phyloP scores from a whole-genome alignment of 1,284 basidiomycete genomes.

The Malassezia psittaci region DNA sequence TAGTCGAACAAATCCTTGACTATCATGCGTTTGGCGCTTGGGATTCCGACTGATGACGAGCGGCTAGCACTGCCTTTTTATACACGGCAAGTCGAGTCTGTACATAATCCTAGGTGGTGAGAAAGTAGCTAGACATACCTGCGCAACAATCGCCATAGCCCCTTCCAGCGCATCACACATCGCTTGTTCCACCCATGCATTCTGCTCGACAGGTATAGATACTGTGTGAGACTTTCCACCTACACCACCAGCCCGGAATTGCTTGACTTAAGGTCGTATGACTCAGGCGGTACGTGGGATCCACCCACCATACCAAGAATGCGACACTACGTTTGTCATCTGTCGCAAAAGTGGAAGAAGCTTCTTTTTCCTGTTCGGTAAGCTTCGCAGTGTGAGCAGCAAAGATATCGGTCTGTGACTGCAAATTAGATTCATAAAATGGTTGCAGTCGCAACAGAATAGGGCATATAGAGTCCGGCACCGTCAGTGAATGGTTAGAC shows the following conservation, averaged over 20 bases:
- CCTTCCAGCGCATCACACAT: slow-evolving; percentile 40
- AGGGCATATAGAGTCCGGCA: slow-evolving; percentile 57
- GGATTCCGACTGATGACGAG: no score
- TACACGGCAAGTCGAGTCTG: slow-evolving; percentile 26
- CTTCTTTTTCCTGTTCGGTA: neutral
- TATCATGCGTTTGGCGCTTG: no score
- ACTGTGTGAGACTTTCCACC: slow-evolving; percentile 26
- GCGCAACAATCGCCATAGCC: slow-evolving; percentile 35
- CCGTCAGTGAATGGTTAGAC: neutral
- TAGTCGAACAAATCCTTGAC: no score
- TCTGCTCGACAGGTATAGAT: slow-evolving; percentile 33
- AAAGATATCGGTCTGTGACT: slow-evolving; percentile 3
- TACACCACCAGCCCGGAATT: slow-evolving; percentile 37
- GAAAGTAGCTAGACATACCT: slow-evolving; percentile 11
- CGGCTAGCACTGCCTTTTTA: neutral
- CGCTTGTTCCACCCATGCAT: slow-evolving; percentile 44
- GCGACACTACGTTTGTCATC: slow-evolving; percentile 16
- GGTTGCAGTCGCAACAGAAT: slow-evolving; percentile 82
- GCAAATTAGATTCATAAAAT: slow-evolving; percentile 2
- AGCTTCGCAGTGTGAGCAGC: neutral
- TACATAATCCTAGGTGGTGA: slow-evolving; percentile 27
- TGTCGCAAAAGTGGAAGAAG: neutral
- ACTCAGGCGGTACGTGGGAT: slow-evolving; percentile 35
- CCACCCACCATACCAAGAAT: slow-evolving; percentile 35
- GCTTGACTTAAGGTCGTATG: slow-evolving; percentile 40